Base-by-base conservation (phyloP, 2,329 filamentous ascomycete species). In the Cercospora zeae-maydis region DNA sequence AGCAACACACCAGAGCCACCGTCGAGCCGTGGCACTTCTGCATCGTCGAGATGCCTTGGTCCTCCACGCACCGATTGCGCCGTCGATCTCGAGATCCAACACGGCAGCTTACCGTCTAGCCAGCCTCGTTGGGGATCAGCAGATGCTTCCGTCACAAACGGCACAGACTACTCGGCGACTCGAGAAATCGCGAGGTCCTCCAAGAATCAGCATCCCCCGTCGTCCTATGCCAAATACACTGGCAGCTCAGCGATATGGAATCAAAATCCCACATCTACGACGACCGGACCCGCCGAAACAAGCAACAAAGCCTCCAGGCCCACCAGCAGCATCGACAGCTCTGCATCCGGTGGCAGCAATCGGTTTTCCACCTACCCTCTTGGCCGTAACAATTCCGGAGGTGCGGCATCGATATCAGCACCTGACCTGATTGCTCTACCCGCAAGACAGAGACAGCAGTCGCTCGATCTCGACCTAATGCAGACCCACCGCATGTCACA, bases 401-500 rank as follows among this genome's bases (percentile, higher is more conserved):
- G 63, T 6, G 61, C 67, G 5, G 70, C 71, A 37, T 67, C 72
- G 13, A 63, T 70, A 37, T 64, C 69, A 11, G 70, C 73, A 51
- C 71, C 72, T 9, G 51, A 42, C 16, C 57, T 74, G 10, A 31
- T 58, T 2, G 36, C 30, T 14, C 27, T 30, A 19, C 61, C 51
- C 24, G 16, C 59, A 36, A 59, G 63, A 19, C 66, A 66, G 19
- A 63, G 66, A 33, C 58, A 70, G 27, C 63, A 66, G 31, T 70
- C 72, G 19, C 24, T 62, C 1, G 73, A 75, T 52, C 64, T 76
- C 10, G 70, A 75, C 47, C 70, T 81, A 27, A 77, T 82, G 60
- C 75, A 80, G 59, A 80, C 70, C 62, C 79, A 81, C 66, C 79
- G 80, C 33, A 71, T 80, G 59, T 82, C 80, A 5, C 80, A 81